Percentiles rank a stretch among this genome's conserved stretches.
Evolutionary conservation across 768 basidiomycete species (phyloP).

Genomic region (Asterophora lycoperdoides): DNA sequence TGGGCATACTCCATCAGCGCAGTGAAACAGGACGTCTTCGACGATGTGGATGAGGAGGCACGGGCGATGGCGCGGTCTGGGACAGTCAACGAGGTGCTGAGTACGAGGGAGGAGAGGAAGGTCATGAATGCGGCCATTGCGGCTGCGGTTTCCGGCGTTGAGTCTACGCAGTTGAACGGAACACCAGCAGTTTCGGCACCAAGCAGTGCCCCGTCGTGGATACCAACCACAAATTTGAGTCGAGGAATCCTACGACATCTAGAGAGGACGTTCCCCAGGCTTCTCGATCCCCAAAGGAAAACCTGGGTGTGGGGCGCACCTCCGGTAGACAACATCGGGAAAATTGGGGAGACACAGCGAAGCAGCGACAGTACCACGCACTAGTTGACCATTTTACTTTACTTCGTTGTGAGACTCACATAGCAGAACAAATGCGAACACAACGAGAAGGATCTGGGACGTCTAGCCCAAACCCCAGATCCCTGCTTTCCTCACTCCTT

Average conservation of each 20-base stretch:
- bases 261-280: constrained; percentile 41
- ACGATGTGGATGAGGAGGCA: constrained; percentile 80
- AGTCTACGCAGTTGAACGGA: constrained; percentile 1
- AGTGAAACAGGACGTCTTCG: constrained; percentile 91
- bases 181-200: not conserved
- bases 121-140: constrained; percentile 19
- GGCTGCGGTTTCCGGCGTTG: constrained; percentile 10
- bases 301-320: constrained; percentile 75
- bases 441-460: not conserved
- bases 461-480: constrained; percentile 72
- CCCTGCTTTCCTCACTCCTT: constrained; percentile 80
- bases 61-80: constrained; percentile 42
- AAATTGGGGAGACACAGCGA: constrained; percentile 22
- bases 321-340: constrained; percentile 57
- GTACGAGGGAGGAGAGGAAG: constrained; percentile 27
- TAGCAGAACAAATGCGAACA: constrained; percentile 7
- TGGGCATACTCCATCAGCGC: constrained; percentile 93
- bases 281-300: constrained; percentile 58
- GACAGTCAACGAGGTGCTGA: constrained; percentile 20
- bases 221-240: constrained; percentile 9
- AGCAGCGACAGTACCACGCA: not conserved
- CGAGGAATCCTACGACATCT: constrained; percentile 46
- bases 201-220: not conserved
- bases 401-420: constrained; percentile 9
- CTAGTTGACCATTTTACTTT: not conserved